Evolutionary conservation across 495 filamentous ascomycete genomes (phyloP).

Genomic region (Daldinia caldariorum): DNA sequence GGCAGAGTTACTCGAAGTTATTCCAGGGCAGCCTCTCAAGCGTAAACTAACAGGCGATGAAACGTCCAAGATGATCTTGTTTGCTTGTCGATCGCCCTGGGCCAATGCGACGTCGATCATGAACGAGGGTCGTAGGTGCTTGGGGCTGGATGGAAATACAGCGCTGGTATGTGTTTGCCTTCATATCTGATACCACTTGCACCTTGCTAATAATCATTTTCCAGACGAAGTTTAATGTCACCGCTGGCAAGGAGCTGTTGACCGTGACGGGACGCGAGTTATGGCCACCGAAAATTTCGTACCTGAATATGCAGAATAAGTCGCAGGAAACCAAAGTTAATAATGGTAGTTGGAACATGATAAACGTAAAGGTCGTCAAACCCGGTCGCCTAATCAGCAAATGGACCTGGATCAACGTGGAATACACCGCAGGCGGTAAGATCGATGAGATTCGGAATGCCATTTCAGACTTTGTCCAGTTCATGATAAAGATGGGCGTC

Average conservation of each 20-base stretch:
- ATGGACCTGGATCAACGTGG: constrained; percentile 50
- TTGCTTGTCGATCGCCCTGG: constrained; percentile 72
- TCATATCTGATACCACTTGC: background rate
- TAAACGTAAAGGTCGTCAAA: constrained; percentile 44
- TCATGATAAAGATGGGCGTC: constrained; percentile 52
- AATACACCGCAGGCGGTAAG: background rate
- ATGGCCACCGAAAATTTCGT: constrained; percentile 61
- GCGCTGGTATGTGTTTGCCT: constrained; percentile 43
- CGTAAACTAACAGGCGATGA: constrained; percentile 65
- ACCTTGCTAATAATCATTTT: constrained; percentile 19
- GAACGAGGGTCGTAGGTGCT: constrained; percentile 57
- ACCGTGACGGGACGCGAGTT: constrained; percentile 74
- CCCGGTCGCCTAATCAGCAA: constrained; percentile 44
- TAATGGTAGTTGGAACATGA: constrained; percentile 56
- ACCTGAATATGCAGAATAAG: constrained; percentile 48
- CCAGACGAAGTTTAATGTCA: constrained; percentile 63
- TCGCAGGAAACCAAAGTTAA: constrained; percentile 9
- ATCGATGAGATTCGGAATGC: constrained; percentile 12
- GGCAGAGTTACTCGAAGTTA: constrained; percentile 70
- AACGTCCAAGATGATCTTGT: constrained; percentile 70
- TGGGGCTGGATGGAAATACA: constrained; percentile 51
- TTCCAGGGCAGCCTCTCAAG: constrained; percentile 71
- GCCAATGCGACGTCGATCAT: constrained; percentile 74
- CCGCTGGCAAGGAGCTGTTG: constrained; percentile 63
- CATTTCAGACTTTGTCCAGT: constrained; percentile 48